Evolutionary conservation across 108 stramenopile species (phyloP).

Genomic region (Cyclostephanos tholiformis): DNA sequence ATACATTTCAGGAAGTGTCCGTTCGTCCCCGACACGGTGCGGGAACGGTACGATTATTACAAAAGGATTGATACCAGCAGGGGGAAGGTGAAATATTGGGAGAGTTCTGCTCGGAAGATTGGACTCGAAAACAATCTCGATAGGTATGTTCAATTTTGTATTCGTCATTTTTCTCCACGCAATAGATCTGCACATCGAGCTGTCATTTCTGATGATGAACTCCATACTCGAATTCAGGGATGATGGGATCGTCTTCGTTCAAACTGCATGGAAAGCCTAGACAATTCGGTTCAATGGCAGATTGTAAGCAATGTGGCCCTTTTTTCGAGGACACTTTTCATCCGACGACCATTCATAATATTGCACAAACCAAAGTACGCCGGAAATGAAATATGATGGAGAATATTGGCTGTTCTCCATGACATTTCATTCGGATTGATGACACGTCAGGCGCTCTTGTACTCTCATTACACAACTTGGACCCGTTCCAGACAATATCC

Average conservation of each 20-base stretch:
- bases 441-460: no score
- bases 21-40: slow-evolving; percentile 33
- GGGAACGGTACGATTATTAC: slow-evolving; percentile 47
- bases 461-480: no score
- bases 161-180: background rate
- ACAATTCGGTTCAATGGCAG: no score
- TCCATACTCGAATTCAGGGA: slow-evolving; percentile 13
- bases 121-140: slow-evolving; percentile 52
- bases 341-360: no score
- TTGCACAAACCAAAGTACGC: no score
- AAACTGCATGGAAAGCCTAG: slow-evolving; percentile 34
- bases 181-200: background rate
- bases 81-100: slow-evolving; percentile 56
- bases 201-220: slow-evolving; percentile 1
- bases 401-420: no score
- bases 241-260: slow-evolving; percentile 48
- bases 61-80: slow-evolving; percentile 45
- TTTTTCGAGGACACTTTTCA: no score
- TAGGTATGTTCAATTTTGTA: slow-evolving; percentile 24
- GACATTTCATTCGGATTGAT: no score
- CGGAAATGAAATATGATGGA: no score
- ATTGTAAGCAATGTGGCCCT: no score
- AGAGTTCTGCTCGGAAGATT: slow-evolving; percentile 50
- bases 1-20: slow-evolving; percentile 59
- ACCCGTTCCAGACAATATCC: no score